Evolutionary conservation across 345 rosid species (phyloP), one percentile per base, ranked within the genome.

Genomic region (Boechera stricta): DNA sequence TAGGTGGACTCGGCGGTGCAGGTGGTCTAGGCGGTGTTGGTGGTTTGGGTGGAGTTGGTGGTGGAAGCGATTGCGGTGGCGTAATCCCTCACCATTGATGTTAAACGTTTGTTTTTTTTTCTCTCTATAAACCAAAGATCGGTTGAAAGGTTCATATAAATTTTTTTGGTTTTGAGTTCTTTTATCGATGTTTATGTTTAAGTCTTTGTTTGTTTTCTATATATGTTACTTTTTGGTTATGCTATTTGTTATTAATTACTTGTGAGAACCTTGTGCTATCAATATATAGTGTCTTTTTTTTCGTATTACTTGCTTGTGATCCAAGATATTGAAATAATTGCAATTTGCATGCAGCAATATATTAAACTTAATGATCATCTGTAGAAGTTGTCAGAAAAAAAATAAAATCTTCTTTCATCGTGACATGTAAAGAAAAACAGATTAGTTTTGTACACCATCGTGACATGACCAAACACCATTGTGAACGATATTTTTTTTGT

Each of bases 51-150:
- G 84, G 77, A 18, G 6, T 76, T 66, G 79, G 73, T 2, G 73
- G 75, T 60, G 87, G 83, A 52, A 81, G 84, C 52, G 83, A 79
- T 55, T 83, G 77, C 16, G 77, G 70, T 39, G 84, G 83, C 10
- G 67, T 41, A 42, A 47, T 79, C 44, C 67, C 65, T 29, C 81
- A 61, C 26, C 82, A 73, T 69, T 78, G 53, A 77, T 48, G 33
- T 28, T 47, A 12, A 5, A 44, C 13, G 31, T 42, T 33, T 69
- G 15, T 62, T 24, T 62, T 49, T 42, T 7, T 28, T n/a, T 31
- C 4, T 24, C 10, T 24, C 11, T 39, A 24, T 32, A 60, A 39
- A 61, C 56, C 21, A 53, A 54, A 52, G 38, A 51, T 51, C 55
- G 16, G 39, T 57, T n/a, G 26, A 67, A 10, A n/a, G 42, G 56